Evolutionary conservation across 176 grass and related monocot genomes (phyloP).

Genomic region (Saccharum spontaneum): DNA sequence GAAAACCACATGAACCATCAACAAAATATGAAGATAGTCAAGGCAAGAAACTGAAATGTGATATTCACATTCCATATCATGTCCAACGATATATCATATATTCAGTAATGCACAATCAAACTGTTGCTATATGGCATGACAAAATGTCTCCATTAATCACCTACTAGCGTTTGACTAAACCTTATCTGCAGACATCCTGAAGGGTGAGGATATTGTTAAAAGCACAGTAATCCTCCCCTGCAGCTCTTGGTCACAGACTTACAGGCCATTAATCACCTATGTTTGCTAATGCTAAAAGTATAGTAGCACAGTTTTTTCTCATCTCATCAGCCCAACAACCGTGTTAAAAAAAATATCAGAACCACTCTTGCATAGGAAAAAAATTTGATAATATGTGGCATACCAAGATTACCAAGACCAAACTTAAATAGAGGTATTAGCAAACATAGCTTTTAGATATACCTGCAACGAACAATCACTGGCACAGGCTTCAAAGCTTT

Average conservation of each 20-base stretch:
- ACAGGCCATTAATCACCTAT: no score
- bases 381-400: background rate
- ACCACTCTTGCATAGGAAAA: background rate
- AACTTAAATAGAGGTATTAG: conserved; percentile 1
- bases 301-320: background rate
- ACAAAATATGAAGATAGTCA: background rate
- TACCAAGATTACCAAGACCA: background rate
- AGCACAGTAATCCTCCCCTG: background rate
- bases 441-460: conserved; percentile 23
- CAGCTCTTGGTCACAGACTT: background rate
- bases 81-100: background rate
- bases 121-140: background rate
- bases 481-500: conserved; percentile 90
- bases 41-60: conserved; percentile 2
- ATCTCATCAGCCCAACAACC: background rate
- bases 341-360: background rate
- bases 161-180: background rate
- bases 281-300: background rate
- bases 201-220: conserved; percentile 1
- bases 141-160: background rate
- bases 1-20: background rate
- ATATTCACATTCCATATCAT: background rate
- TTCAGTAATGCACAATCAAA: background rate
- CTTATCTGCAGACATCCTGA: background rate
- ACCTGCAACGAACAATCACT: conserved; percentile 95